phyloP scores from a whole-genome alignment of 176 grass and related monocot genomes.

The Alopecurus myosuroides region DNA sequence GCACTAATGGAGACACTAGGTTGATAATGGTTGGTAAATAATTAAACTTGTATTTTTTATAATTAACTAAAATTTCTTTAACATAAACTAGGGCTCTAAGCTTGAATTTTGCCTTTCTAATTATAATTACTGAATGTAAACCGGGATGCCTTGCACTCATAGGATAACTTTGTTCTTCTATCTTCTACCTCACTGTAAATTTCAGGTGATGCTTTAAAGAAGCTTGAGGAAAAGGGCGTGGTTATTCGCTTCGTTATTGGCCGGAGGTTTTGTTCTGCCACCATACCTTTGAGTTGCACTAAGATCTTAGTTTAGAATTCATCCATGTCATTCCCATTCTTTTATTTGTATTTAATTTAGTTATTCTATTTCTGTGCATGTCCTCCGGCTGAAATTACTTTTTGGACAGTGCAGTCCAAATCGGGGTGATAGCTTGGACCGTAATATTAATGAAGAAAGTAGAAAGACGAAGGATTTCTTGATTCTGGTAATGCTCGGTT shows the following conservation, averaged over 20 bases:
- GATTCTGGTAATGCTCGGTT: slow-evolving; percentile 77
- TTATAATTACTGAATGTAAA: not conserved
- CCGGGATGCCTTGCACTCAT: not conserved
- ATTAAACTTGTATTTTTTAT: no score
- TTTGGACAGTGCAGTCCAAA: slow-evolving; percentile 70
- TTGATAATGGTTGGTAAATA: not conserved
- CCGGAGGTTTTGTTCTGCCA: slow-evolving; percentile 65
- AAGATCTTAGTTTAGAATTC: slow-evolving; percentile 3
- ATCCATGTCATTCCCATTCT: not conserved
- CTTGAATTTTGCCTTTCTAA: not conserved
- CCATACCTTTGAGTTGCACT: slow-evolving; percentile 13
- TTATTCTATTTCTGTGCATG: not conserved
- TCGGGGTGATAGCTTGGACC: slow-evolving; percentile 97
- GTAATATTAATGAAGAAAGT: slow-evolving; percentile 89
- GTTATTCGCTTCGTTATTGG: slow-evolving; percentile 95
- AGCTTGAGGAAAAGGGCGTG: slow-evolving; percentile 90
- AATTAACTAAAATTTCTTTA: no score
- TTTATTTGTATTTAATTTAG: not conserved
- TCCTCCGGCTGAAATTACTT: slow-evolving; percentile 12
- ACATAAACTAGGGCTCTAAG: not conserved
- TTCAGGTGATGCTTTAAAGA: slow-evolving; percentile 85
- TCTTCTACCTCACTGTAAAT: slow-evolving; percentile 30
- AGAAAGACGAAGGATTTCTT: slow-evolving; percentile 77
- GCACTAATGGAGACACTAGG: not conserved
- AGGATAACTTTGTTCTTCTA: slow-evolving; percentile 19